These are phyloP conservation scores for Austroboletus eburneus DNA, from an alignment of 768 basidiomycete genomes.

Conservation along the genomic window DNA sequence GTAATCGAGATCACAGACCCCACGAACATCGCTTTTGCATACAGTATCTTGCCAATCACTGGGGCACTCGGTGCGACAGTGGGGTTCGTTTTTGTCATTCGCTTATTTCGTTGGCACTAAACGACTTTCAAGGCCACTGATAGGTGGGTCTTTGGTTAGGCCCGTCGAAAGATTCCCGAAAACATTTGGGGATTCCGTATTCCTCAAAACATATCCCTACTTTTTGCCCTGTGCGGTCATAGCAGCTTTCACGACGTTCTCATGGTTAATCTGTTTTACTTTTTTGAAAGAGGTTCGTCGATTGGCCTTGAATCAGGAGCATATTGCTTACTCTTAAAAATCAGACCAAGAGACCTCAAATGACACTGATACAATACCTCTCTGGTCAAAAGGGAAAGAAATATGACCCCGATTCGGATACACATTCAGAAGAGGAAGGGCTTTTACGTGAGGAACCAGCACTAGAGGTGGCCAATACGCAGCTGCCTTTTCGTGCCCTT, in stretches of 20 bases:
- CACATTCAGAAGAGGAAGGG: too few relatives aligned
- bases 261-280: constrained; percentile 45
- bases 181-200: constrained; percentile 50
- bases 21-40: constrained; percentile 37
- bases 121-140: constrained; percentile 47
- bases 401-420: not conserved
- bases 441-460: not conserved
- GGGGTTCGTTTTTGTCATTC: constrained; percentile 33
- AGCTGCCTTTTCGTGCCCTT: constrained; percentile 45
- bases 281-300: constrained; percentile 51
- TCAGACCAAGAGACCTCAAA: constrained; percentile 14
- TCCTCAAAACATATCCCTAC: constrained; percentile 67
- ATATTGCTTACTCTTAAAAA: not conserved
- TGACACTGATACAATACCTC: constrained; percentile 16
- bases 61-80: constrained; percentile 41
- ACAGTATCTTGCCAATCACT: constrained; percentile 52
- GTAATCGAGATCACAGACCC: constrained; percentile 39
- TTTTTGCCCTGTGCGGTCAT: constrained; percentile 67
- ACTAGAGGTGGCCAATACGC: constrained; percentile 7
- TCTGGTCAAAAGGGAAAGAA: constrained; percentile 6
- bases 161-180: constrained; percentile 65
- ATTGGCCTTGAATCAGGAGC: not conserved
- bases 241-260: constrained; percentile 49
- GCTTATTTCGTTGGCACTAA: constrained; percentile 2
- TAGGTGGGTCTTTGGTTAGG: constrained; percentile 61